phyloP scores from a whole-genome alignment of 108 stramenopile species.

The Chaetoceros tenuissimus region DNA sequence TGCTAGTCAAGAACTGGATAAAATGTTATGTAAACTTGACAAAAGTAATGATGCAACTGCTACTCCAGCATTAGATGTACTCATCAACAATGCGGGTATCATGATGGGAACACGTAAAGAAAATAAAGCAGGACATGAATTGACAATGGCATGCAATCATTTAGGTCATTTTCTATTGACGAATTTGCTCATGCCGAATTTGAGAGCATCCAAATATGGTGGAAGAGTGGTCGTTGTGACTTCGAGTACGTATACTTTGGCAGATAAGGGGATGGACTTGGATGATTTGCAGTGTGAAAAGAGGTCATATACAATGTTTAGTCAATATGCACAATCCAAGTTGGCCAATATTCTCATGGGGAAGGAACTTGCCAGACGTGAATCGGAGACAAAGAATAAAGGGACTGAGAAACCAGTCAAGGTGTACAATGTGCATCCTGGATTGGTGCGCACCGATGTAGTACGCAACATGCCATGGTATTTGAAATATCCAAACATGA shows the following conservation, averaged over 20 bases:
- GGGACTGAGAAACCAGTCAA: conserved; percentile 2
- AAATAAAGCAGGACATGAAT: conserved; percentile 53
- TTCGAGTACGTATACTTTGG: conserved; percentile 29
- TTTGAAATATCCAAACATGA: conserved; percentile 43
- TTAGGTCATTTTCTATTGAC: conserved; percentile 81
- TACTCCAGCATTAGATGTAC: conserved; percentile 32
- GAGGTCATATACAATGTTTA: conserved; percentile 62
- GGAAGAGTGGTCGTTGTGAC: conserved; percentile 29
- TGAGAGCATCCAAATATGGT: conserved; percentile 18
- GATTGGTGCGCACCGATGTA: conserved; percentile 83
- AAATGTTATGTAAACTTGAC: too few relatives aligned
- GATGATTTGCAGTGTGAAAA: conserved; percentile 56
- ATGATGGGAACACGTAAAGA: conserved; percentile 57
- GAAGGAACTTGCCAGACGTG: conserved; percentile 44
- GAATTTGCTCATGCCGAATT: conserved; percentile 37
- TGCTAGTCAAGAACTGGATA: conserved; percentile 20
- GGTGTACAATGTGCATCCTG: conserved; percentile 73
- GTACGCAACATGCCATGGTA: conserved; percentile 78
- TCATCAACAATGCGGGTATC: conserved; percentile 85
- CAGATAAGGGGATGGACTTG: conserved; percentile 44
- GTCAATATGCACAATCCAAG: conserved; percentile 80
- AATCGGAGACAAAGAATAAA: conserved; percentile 10
- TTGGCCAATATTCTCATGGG: conserved; percentile 82
- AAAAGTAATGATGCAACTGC: not conserved
- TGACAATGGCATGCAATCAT: conserved; percentile 83